Percentiles rank a stretch among this genome's conserved stretches.
Conservation (phyloP, 1,284 basidiomycete genomes). For the Austroboletus niveus region DNA sequence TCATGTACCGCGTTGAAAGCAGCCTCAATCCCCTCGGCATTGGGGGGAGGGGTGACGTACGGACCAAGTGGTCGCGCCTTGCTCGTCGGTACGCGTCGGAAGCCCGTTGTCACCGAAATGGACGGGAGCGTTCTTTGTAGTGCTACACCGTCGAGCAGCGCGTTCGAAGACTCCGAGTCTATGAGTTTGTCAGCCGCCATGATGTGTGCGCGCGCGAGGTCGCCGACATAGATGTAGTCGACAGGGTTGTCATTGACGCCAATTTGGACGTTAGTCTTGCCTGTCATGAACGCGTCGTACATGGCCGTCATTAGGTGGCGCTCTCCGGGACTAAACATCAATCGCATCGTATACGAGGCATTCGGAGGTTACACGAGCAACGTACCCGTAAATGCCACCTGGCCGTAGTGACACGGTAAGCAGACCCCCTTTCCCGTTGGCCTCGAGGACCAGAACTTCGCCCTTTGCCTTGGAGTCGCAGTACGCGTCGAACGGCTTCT, state of each 20-base stretch:
- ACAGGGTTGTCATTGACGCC: slow-evolving; percentile 93
- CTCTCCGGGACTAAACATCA: slow-evolving; percentile 74
- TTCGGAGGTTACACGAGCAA: background rate
- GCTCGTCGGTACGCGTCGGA: slow-evolving; percentile 71
- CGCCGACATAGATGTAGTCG: slow-evolving; percentile 98
- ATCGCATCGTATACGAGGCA: slow-evolving; percentile 29
- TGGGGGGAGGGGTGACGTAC: slow-evolving; percentile 39
- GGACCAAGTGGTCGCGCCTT: slow-evolving; percentile 80
- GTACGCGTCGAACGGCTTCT: slow-evolving; percentile 84
- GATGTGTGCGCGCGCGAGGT: slow-evolving; percentile 93
- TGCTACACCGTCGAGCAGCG: slow-evolving; percentile 18
- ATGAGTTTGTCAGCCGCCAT: slow-evolving; percentile 87
- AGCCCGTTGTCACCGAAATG: slow-evolving; percentile 62
- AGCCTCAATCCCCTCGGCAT: too few species aligned
- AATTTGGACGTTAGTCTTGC: slow-evolving; percentile 91
- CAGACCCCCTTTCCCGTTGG: slow-evolving; percentile 82
- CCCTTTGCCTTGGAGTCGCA: slow-evolving; percentile 97
- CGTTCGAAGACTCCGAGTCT: slow-evolving; percentile 30
- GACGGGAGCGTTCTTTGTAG: slow-evolving; percentile 38
- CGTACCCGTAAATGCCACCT: slow-evolving; percentile 95
- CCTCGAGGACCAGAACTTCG: slow-evolving; percentile 80
- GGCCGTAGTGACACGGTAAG: slow-evolving; percentile 91
- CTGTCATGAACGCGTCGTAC: slow-evolving; percentile 76
- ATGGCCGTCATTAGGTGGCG: slow-evolving; percentile 84
- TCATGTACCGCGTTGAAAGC: too few species aligned